Evolutionary conservation across 768 basidiomycete genomes (phyloP), one percentile per base, ranked within the genome.

Genomic region (Lanmaoa rubissima): DNA sequence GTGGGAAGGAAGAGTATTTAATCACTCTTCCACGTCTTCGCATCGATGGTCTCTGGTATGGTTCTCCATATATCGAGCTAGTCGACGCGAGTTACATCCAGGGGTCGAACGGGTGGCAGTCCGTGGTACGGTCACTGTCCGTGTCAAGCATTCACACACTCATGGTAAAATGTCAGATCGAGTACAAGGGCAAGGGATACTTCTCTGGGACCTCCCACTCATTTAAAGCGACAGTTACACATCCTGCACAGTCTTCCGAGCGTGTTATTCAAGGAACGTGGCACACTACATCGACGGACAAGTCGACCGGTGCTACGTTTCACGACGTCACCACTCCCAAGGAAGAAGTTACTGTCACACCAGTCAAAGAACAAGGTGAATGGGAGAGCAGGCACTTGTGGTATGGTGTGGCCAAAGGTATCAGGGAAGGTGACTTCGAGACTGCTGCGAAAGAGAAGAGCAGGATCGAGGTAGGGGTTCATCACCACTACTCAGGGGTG

Each of bases 141-240:
- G 2, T 6, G 21, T 44, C 31, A 9, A n/a, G 34, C 9, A 40
- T 45, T n/a, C 26, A 2, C 24, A 39, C 61, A 32, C 77, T 60
- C 75, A 81, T 50, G 75, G 74, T 32, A 73, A 75, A 13, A 72
- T 70, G 54, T 69, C 67, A 80, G 70, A 87, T 98, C 71, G 92
- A 96, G 62, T 98, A 96, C 80, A 93, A 94, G 69, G 96, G 95
- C 72, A 93, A 92, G 68, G 96, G 95, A 28, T 98, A 95, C 76
- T 92, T 98, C 70, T 83, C 85, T 36, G 95, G 96, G 53, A 95
- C 94, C 71, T 85, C 92, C 4, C 96, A 99, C 75, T 78, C 86
- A 4, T 97, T 94, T 83, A 95, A 94, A 72, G 93, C 96, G 11
- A 79, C 79, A 1, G 70, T 93, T n/a, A 69, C 79, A 0, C 82